Evolutionary conservation across 106 monocot genomes (phyloP), one percentile per base, ranked within the genome.

Genomic region (Dendrobium nobile): DNA sequence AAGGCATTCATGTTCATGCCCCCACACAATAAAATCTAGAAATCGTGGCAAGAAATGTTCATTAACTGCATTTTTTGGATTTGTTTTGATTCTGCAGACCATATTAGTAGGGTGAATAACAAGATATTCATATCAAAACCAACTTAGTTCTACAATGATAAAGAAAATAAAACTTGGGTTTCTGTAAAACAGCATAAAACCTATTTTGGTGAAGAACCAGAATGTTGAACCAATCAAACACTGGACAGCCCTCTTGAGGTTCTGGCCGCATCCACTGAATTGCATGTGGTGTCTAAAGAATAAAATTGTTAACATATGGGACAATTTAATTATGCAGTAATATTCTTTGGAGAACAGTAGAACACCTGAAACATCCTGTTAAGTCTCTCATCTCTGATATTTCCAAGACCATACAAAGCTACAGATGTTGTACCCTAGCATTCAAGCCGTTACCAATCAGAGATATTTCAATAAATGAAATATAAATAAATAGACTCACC

Each of bases 331-430:
- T 43, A 73, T n/a, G 17, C 17, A 43, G n/a, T 18, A 13, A 79
- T 18, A 67, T 54, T 13, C 24, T 20, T 11, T 4, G 83, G 56
- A 78, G 4, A 75, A 65, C 1, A 19, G 24, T 40, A 54, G 48
- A 47, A 27, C 61, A 99, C 99, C 99, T 99, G 99, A 93, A 99
- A 99, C 95, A 99, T 99, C 88, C 99, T 93, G 73, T 99, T 99
- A 56, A 99, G 91, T 51, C 99, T 86, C 44, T 99, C 99, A 88
- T 99, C 99, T 86, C 99, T 93, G 55, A 99, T 99, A 83, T 99
- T 99, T 44, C 99, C 99, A 82, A 99, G 95, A 40, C 99, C 99
- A 86, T 99, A 99, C 44, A 99, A 87, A 15, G 99, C 95, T 31
- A 95, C 84, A 65, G 86, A 86, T 73, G 99, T 99, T 64, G 89